Evolutionary conservation across 805 yeast genomes (phyloP).

Genomic region (Ogataea corticis): DNA sequence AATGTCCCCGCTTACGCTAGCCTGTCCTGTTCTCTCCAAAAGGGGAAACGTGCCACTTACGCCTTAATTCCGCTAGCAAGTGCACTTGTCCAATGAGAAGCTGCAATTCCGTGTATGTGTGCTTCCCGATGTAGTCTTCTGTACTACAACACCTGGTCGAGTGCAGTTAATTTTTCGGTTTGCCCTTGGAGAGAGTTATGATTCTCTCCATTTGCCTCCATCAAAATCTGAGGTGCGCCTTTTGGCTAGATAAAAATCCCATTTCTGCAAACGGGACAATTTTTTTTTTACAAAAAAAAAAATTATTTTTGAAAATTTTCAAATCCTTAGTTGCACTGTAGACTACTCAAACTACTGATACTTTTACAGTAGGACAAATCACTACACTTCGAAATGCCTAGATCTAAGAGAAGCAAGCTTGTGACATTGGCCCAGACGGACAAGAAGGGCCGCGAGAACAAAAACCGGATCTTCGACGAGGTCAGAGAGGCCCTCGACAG

Average conservation of each 20-base stretch:
- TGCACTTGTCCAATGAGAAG: too few relatives aligned
- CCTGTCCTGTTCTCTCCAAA: not conserved
- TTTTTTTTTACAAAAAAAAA: conserved; percentile 3
- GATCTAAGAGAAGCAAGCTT: conserved; percentile 94
- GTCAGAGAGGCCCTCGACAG: conserved; percentile 79
- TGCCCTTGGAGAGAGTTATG: not conserved
- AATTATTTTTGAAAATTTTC: conserved; percentile 8
- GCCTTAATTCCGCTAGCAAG: too few relatives aligned
- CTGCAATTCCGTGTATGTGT: too few relatives aligned
- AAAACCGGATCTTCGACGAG: conserved; percentile 87
- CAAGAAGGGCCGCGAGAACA: conserved; percentile 91
- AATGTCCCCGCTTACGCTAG: too few relatives aligned
- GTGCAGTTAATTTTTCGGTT: not conserved
- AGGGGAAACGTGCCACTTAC: not conserved
- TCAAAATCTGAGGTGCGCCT: conserved; percentile 13
- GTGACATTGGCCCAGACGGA: conserved; percentile 95
- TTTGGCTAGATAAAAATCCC: conserved; percentile 16
- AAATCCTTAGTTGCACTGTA: conserved; percentile 4
- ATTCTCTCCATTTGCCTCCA: conserved; percentile 2
- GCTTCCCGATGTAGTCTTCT: not conserved
- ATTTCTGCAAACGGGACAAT: conserved; percentile 17
- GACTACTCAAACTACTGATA: not conserved
- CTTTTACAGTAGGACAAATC: not conserved
- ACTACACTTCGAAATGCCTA: conserved; percentile 65
- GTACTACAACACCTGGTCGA: not conserved